Conservation (phyloP, 176 grass and related monocot species). For the Secale cereale region DNA sequence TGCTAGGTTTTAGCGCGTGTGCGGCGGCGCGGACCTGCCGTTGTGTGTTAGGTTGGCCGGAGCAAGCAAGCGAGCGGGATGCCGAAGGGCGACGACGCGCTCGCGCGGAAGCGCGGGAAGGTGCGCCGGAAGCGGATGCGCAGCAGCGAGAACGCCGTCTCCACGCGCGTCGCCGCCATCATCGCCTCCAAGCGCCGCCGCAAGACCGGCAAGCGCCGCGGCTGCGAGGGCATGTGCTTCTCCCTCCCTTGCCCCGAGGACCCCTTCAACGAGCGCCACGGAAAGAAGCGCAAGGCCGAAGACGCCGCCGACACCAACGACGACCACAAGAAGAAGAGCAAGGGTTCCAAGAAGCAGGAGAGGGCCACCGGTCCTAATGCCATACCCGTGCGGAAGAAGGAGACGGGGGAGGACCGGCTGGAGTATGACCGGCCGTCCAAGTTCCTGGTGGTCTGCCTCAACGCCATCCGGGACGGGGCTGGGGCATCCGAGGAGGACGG, state of each 20-base stretch:
- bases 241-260: slow-evolving; percentile 73
- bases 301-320: neutral
- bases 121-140: slow-evolving; percentile 69
- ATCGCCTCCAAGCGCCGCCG: slow-evolving; percentile 78
- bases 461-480: slow-evolving; percentile 60
- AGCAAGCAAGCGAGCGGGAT: slow-evolving; percentile 22
- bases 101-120: slow-evolving; percentile 65
- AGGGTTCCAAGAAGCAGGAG: slow-evolving; percentile 32
- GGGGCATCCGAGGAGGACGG: slow-evolving; percentile 1
- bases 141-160: slow-evolving; percentile 75
- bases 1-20: slow-evolving; percentile 36
- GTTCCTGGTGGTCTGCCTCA: slow-evolving; percentile 83
- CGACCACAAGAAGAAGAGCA: slow-evolving; percentile 20
- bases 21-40: neutral
- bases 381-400: neutral
- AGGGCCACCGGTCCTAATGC: slow-evolving; percentile 15
- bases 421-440: slow-evolving; percentile 69
- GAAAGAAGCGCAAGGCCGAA: slow-evolving; percentile 42
- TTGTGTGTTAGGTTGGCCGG: neutral
- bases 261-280: slow-evolving; percentile 59
- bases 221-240: slow-evolving; percentile 95
- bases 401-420: neutral
- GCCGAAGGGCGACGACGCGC: slow-evolving; percentile 82
- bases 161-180: slow-evolving; percentile 65
- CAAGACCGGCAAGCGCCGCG: slow-evolving; percentile 76